Conservation (phyloP, 768 basidiomycete genomes). For the Russula vinacea region DNA sequence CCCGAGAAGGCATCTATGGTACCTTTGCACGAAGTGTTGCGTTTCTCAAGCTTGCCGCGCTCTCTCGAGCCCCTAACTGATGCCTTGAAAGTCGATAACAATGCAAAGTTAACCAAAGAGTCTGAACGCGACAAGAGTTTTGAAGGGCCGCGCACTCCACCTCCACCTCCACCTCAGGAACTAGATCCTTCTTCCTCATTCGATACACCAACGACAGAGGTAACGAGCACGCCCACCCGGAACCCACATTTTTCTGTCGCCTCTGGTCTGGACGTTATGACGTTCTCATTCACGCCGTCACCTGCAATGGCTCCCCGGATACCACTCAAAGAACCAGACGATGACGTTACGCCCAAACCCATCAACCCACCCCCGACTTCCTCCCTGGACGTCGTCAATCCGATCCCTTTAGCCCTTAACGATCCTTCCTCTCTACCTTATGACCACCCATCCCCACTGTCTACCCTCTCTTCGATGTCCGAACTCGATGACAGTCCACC, state of each 20-base stretch:
- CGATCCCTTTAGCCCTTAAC: neutral
- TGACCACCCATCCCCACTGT: constrained; percentile 23
- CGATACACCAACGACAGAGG: neutral
- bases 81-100: neutral
- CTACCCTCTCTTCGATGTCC: constrained; percentile 21
- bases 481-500: constrained; percentile 11
- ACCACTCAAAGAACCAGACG: constrained; percentile 4
- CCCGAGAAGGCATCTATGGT: constrained; percentile 14
- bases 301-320: neutral
- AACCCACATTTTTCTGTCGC: neutral
- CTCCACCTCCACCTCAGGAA: neutral
- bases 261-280: constrained; percentile 3
- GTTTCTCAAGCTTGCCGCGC: constrained; percentile 29
- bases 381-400: neutral
- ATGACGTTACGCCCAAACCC: constrained; percentile 17
- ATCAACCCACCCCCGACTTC: neutral
- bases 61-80: constrained; percentile 5
- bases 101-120: neutral
- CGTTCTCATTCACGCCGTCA: constrained; percentile 7
- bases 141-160: neutral
- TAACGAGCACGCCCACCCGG: neutral
- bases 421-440: constrained; percentile 3
- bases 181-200: neutral
- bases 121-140: neutral
- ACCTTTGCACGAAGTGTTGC: constrained; percentile 20